Conservation (phyloP, 805 yeast species). For the Wickerhamiella kurtzmanii region DNA sequence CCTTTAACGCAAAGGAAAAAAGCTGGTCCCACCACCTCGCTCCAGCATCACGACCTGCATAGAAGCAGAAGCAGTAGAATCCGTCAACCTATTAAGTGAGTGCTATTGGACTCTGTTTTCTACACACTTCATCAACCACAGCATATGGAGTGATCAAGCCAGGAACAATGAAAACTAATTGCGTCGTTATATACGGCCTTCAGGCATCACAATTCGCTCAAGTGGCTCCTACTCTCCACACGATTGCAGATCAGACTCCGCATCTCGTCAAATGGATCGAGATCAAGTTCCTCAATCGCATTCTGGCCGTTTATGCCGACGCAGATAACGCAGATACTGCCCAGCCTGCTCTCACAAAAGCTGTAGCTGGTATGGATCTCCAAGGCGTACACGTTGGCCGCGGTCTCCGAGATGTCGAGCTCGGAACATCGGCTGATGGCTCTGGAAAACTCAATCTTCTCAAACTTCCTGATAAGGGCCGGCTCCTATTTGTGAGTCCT, state of each 20-base stretch:
- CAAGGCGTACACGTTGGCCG: conserved; percentile 8
- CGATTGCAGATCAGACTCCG: conserved; percentile 1
- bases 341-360: conserved; percentile 2
- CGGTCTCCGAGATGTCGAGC: conserved; percentile 8
- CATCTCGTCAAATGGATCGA: conserved; percentile 12
- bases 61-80: too few species aligned
- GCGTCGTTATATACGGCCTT: conserved; percentile 13
- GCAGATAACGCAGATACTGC: conserved; percentile 9
- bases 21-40: too few species aligned
- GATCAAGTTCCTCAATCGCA: conserved; percentile 16
- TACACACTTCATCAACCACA: too few species aligned
- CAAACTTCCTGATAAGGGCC: conserved; percentile 18
- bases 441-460: conserved; percentile 8
- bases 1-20: too few species aligned
- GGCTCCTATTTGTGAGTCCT: conserved; percentile 17
- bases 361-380: neutral
- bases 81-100: too few species aligned
- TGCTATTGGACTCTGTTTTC: too few species aligned
- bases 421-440: neutral
- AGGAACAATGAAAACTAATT: conserved; percentile 7
- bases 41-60: too few species aligned
- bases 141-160: too few species aligned
- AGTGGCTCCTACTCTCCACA: conserved; percentile 1
- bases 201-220: neutral
- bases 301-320: conserved; percentile 16